Percentiles rank a stretch among this genome's conserved stretches.
phyloP scores from a whole-genome alignment of 768 basidiomycete genomes.

The Calvatia gigantea region DNA sequence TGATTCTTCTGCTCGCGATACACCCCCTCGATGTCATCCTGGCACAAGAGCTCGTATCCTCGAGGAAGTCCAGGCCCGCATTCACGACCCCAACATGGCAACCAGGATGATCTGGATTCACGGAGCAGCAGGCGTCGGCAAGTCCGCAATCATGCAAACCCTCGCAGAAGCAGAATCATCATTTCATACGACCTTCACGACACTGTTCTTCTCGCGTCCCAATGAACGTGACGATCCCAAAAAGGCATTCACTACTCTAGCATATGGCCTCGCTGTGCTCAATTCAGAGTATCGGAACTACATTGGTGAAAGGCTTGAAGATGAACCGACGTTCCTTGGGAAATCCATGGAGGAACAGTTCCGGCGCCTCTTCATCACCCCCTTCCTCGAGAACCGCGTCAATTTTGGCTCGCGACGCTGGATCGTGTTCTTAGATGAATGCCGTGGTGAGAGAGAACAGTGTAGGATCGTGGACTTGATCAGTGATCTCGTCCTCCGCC shows the following conservation, averaged over 20 bases:
- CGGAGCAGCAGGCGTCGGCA: not conserved
- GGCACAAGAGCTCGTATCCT: not conserved
- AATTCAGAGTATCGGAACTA: not conserved
- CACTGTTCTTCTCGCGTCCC: not conserved
- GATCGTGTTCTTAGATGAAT: not conserved
- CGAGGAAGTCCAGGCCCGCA: not conserved
- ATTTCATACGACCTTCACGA: not conserved
- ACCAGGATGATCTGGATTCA: not conserved
- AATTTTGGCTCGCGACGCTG: not conserved
- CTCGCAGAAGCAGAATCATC: not conserved
- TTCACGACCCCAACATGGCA: not conserved
- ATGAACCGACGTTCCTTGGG: no score
- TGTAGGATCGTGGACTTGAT: not conserved
- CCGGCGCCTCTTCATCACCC: not conserved
- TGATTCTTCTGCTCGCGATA: not conserved
- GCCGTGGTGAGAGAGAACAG: not conserved
- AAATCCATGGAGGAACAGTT: not conserved
- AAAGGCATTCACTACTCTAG: not conserved
- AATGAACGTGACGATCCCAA: not conserved
- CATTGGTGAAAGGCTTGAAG: not conserved
- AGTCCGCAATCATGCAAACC: not conserved
- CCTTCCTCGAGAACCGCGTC: not conserved
- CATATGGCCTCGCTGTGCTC: not conserved
- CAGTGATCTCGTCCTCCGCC: not conserved
- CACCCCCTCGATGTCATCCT: not conserved